Evolutionary conservation across 2,329 filamentous ascomycete genomes (phyloP), one percentile per base, ranked within the genome.

Genomic region (Pseudogymnoascus sp.): DNA sequence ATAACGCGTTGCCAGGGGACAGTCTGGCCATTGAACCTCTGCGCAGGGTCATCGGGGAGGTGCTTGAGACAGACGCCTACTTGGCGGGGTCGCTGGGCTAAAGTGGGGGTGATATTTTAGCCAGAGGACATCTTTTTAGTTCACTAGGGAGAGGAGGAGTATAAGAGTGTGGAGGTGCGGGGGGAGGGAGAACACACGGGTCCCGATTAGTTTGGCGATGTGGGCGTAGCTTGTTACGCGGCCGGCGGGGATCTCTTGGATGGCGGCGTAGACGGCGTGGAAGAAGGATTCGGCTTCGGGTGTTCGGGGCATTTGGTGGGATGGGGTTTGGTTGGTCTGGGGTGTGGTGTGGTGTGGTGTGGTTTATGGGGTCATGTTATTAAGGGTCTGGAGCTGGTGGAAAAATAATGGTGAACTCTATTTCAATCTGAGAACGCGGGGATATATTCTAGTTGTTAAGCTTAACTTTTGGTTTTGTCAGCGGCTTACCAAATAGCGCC

Each of bases 1-100:
- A 97, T 88, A 63, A 97, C 90, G 62, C 94, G 80, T 77, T 97
- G 93, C 93, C 93, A 97, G 0, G 93, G 93, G 3, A 97, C 93
- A 65, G 88, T 97, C 22, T 77, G 78, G 62, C 81, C 78, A 72
- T 96, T 87, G 75, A 88, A 95, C 62, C 74, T 78, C 61, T 71
- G 65, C 0, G 76, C 72, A 0, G 77, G 68, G 62, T 82, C 78
- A 6, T 75, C 70, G 1, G 91, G 83, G 11, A 97, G 84, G 71
- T 96, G 87, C 73, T 96, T 97, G 25, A 97, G 82, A 73, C 89
- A 95, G 54, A 94, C 80, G 60, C 93, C 93, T 6, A 97, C 92
- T 75, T 97, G 93, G 62, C 92, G 84, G 1, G 87, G 85, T 2
- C 88, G 79, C 70, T 90, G 82, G 2, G 87, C 87, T 90, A 9